Base-by-base conservation (phyloP, 768 basidiomycete genomes). In the Lenzites betulinus region DNA sequence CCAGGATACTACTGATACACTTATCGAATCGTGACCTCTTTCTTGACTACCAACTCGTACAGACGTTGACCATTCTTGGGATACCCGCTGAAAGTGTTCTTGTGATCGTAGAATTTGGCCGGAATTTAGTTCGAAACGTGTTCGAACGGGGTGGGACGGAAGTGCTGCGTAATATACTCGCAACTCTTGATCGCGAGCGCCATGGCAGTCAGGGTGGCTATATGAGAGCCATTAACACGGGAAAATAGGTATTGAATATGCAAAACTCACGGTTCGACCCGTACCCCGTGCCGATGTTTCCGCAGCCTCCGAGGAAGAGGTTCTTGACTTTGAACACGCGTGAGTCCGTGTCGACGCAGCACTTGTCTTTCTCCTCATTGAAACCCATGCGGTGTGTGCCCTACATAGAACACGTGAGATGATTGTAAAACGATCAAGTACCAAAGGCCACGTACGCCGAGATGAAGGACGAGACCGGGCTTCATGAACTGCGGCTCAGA, bases 401-500 rank as follows among this genome's bases (percentile, higher is more conserved):
- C 51, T 52, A 16, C n/a, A n/a, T n/a, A n/a, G n/a, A n/a, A n/a
- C n/a, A 4, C 26, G 25, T 1, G 11, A 7, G 15, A 23, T 22
- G 11, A 13, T n/a, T 51, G 43, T 46, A 3, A 47, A 20, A 48
- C 30, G n/a, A n/a, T n/a, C n/a, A n/a, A n/a, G n/a, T n/a, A n/a
- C n/a, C n/a, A n/a, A n/a, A n/a, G n/a, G n/a, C n/a, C n/a, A 42
- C 57, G 51, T 16, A 62, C 67, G 26, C 49, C 60, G 46, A 70
- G 58, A 51, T 65, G 67, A 25, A 63, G 59, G 16, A 66, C 61
- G 18, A 71, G 58, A 7, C 66, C 70, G 7, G 64, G 68, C 20
- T 57, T 54, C 73, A 73, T 71, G 66, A 73, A 73, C 59, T 73
- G 71, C n/a, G 74, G 72, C 36, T 68, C 57, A 13, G 70, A 70